Conservation (phyloP, 495 filamentous ascomycete genomes). For the Aspergillus homomorphus region DNA sequence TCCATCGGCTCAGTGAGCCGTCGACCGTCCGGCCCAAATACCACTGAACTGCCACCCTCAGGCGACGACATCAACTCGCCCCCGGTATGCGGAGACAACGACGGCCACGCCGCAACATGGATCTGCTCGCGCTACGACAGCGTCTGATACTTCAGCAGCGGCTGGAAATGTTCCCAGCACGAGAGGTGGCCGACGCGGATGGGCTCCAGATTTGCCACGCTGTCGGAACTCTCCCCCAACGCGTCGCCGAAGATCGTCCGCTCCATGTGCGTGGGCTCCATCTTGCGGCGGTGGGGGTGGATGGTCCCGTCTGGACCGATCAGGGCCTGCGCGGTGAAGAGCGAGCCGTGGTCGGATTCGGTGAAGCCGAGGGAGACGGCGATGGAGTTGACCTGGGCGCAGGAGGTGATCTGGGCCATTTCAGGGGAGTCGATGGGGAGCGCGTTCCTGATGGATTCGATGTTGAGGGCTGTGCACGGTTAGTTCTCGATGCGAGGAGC, state of each 20-base stretch:
- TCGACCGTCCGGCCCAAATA: constrained; percentile 11
- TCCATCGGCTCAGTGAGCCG: not conserved
- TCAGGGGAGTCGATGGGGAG: constrained; percentile 42
- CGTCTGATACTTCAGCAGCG: constrained; percentile 58
- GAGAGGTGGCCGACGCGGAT: constrained; percentile 46
- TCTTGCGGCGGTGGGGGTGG: constrained; percentile 46
- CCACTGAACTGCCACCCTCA: constrained; percentile 1
- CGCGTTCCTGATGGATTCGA: constrained; percentile 51
- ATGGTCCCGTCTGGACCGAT: constrained; percentile 48
- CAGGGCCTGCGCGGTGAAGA: constrained; percentile 58
- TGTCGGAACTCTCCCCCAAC: constrained; percentile 35
- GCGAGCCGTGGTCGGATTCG: constrained; percentile 42
- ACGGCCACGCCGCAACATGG: constrained; percentile 60
- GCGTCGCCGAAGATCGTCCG: constrained; percentile 59
- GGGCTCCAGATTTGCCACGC: constrained; percentile 43
- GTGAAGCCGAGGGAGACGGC: constrained; percentile 54
- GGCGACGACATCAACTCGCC: not conserved
- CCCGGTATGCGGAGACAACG: no score
- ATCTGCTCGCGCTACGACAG: constrained; percentile 49
- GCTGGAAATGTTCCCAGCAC: constrained; percentile 61
- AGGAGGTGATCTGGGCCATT: constrained; percentile 42
- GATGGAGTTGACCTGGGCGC: constrained; percentile 43
- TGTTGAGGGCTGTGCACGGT: constrained; percentile 20
- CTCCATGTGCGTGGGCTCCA: constrained; percentile 64
- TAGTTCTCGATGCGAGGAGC: not conserved